Evolutionary conservation across 2,329 filamentous ascomycete genomes (phyloP).

Genomic region (Xylariomycetidae sp.): DNA sequence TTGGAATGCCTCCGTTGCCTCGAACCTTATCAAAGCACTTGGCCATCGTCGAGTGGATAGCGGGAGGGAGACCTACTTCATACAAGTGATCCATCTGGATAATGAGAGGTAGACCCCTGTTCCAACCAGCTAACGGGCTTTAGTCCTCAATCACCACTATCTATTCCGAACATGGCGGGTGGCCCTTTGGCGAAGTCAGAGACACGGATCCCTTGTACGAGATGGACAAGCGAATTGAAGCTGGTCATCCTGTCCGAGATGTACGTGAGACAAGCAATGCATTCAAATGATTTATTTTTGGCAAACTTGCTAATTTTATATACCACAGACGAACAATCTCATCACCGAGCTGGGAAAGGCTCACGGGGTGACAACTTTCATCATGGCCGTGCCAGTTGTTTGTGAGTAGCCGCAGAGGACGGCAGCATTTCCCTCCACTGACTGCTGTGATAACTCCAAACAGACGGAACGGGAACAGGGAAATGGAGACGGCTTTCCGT

Average conservation of each 20-base stretch:
- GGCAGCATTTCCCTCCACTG: background rate
- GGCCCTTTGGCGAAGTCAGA: too few relatives aligned
- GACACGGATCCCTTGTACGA: too few relatives aligned
- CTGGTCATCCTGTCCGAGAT: too few relatives aligned
- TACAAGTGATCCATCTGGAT: background rate
- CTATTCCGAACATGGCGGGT: too few relatives aligned
- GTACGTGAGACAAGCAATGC: too few relatives aligned
- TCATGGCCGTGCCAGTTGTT: background rate
- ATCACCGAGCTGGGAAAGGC: too few relatives aligned
- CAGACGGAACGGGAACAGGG: background rate
- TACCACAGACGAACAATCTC: too few relatives aligned
- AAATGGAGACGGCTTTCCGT: background rate
- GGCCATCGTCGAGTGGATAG: too few relatives aligned
- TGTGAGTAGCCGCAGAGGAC: background rate
- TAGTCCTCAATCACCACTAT: background rate
- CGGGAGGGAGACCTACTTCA: background rate
- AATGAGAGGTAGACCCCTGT: too few relatives aligned
- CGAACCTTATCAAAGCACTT: background rate
- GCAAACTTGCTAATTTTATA: too few relatives aligned
- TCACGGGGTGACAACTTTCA: background rate
- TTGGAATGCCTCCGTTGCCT: background rate
- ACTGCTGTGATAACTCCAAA: background rate
- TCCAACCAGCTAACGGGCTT: background rate
- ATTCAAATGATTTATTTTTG: too few relatives aligned
- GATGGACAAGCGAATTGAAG: too few relatives aligned